Conservation (phyloP, 352 stramenopile species). For the Globisporangium abappressorium region DNA sequence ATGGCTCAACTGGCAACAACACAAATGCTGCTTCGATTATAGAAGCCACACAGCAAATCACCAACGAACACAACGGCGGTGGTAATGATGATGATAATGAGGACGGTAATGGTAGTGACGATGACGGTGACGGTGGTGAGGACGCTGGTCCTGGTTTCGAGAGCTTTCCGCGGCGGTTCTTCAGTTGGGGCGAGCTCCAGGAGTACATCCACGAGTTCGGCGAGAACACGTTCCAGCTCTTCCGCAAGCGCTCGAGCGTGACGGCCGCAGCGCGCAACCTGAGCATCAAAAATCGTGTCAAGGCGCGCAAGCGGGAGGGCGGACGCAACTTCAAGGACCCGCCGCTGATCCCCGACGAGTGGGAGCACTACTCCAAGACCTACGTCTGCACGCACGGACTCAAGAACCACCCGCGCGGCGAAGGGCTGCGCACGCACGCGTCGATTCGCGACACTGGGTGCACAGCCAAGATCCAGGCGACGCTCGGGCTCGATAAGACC, state of each 20-base stretch:
- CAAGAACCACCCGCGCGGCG: slow-evolving; percentile 60
- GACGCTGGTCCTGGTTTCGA: neutral
- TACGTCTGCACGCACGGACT: slow-evolving; percentile 72
- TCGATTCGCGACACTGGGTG: slow-evolving; percentile 44
- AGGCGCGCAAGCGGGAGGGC: slow-evolving; percentile 16
- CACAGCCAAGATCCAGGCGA: slow-evolving; percentile 7
- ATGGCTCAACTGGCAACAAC: neutral
- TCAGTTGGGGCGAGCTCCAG: slow-evolving; percentile 8
- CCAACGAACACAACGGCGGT: neutral
- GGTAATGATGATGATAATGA: neutral
- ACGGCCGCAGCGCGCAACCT: slow-evolving; percentile 54
- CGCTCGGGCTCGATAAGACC: neutral
- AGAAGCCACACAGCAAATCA: neutral
- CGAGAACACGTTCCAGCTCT: slow-evolving; percentile 14
- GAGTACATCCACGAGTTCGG: slow-evolving; percentile 10
- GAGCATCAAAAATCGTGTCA: slow-evolving; percentile 43
- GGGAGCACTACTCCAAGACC: slow-evolving; percentile 75
- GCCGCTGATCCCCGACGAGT: slow-evolving; percentile 40
- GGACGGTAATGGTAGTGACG: neutral
- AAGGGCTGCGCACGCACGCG: slow-evolving; percentile 62
- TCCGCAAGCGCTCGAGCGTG: slow-evolving; percentile 45
- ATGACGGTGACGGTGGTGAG: neutral
- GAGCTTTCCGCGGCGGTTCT: slow-evolving; percentile 9
- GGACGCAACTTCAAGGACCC: slow-evolving; percentile 11
- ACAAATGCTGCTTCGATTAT: neutral